Evolutionary conservation across 2,329 filamentous ascomycete genomes (phyloP).

Genomic region (Microdochium bolleyi): DNA sequence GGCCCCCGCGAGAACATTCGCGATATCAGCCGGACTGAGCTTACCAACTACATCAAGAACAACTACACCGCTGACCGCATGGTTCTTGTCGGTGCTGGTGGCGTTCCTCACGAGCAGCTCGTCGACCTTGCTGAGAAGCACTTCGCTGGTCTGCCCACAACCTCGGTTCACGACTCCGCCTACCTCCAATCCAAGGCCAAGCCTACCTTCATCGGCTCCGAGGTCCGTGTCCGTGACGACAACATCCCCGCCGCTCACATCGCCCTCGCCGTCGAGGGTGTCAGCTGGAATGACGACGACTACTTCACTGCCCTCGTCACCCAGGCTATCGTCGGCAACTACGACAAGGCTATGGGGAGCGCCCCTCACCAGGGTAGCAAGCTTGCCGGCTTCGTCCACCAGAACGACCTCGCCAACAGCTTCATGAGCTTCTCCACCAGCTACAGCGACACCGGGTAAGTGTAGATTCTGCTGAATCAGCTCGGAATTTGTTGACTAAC

Average conservation of each 20-base stretch:
- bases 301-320: conserved; percentile 98
- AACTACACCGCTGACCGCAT: conserved; percentile 99
- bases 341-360: conserved; percentile 98
- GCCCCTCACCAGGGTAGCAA: conserved; percentile 97
- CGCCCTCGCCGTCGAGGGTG: conserved; percentile 96
- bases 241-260: conserved; percentile 95
- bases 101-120: conserved; percentile 86
- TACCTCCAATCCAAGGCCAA: conserved; percentile 74
- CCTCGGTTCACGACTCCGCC: conserved; percentile 66
- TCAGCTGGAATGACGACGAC: conserved; percentile 98
- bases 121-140: conserved; percentile 96
- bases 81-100: conserved; percentile 94
- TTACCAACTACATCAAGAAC: conserved; percentile 95
- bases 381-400: conserved; percentile 89
- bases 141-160: conserved; percentile 72
- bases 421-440: conserved; percentile 99
- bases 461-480: conserved; percentile 6
- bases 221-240: conserved; percentile 92
- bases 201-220: conserved; percentile 94
- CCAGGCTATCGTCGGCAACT: conserved; percentile 98
- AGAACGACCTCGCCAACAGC: conserved; percentile 95
- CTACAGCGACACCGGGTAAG: conserved; percentile 98
- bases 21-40: conserved; percentile 85
- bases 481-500: conserved; percentile 10
- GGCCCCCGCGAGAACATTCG: conserved; percentile 98